These are phyloP conservation scores for Arxiozyma bovina DNA, from an alignment of 1,139 yeast species.

Conservation along the genomic window DNA sequence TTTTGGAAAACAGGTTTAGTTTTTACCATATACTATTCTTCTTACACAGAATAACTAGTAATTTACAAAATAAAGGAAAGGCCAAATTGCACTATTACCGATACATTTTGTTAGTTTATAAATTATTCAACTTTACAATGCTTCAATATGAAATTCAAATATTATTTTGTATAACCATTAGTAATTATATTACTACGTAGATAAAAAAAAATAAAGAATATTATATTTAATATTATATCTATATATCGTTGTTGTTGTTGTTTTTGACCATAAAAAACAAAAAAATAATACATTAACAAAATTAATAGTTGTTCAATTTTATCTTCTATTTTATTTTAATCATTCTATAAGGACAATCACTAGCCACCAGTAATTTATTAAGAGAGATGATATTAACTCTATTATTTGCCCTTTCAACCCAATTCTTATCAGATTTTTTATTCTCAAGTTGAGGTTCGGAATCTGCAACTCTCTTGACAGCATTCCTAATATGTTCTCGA, in stretches of 20 bases:
- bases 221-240: neutral
- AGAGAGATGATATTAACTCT: conserved; percentile 22
- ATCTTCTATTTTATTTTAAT: neutral
- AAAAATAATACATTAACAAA: neutral
- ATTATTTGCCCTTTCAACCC: conserved; percentile 29
- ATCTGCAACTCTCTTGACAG: conserved; percentile 30
- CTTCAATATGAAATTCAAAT: neutral
- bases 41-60: too few relatives aligned
- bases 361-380: conserved; percentile 16
- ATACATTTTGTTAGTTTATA: too few relatives aligned
- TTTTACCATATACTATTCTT: too few relatives aligned
- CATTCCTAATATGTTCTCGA: conserved; percentile 27
- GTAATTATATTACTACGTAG: neutral
- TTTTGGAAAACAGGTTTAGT: neutral
- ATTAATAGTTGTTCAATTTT: neutral
- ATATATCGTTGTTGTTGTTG: neutral
- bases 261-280: neutral
- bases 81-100: neutral
- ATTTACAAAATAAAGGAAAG: neutral
- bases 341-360: conserved; percentile 13
- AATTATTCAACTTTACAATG: neutral
- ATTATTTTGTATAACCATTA: neutral
- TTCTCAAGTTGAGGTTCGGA: conserved; percentile 6
- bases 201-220: too few relatives aligned
- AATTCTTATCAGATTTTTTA: conserved; percentile 8